A percentile compares a stretch with the other conserved stretches of the same genome.
Evolutionary conservation across 371 early-diverging fungal genomes (phyloP).

Genomic region (Saksenaea oblongispora): DNA sequence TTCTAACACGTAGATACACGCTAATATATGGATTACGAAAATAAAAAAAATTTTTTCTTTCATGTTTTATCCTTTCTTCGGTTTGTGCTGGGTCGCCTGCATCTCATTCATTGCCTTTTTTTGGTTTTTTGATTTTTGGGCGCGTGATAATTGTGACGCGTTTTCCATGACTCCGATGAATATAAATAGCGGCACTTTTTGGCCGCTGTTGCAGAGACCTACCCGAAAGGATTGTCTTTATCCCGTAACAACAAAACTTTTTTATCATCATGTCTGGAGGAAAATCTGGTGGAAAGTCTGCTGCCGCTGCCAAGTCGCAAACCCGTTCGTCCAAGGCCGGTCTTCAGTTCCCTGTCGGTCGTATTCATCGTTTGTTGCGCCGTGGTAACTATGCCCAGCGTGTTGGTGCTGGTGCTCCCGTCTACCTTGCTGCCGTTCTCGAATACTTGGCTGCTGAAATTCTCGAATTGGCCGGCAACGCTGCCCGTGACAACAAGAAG

Average conservation of each 20-base stretch:
- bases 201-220: not conserved
- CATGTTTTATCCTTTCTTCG: not conserved
- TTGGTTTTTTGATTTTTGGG: not conserved
- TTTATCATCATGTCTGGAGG: conserved; percentile 43
- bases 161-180: conserved; percentile 2
- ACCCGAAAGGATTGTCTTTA: not conserved
- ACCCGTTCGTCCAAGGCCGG: conserved; percentile 83
- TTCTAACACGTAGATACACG: not conserved
- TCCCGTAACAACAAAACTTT: not conserved
- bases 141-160: conserved; percentile 1
- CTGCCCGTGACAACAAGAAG: conserved; percentile 96
- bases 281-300: conserved; percentile 55
- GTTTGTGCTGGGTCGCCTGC: not conserved
- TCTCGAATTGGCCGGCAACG: conserved; percentile 95
- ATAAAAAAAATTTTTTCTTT: conserved; percentile 16
- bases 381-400: conserved; percentile 96
- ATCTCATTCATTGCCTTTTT: not conserved
- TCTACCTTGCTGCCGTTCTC: conserved; percentile 94
- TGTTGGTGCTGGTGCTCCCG: conserved; percentile 94
- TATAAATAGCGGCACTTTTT: not conserved
- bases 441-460: conserved; percentile 98
- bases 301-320: conserved; percentile 59
- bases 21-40: not conserved
- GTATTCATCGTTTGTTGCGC: conserved; percentile 95
- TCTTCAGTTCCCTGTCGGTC: conserved; percentile 95